Conservation (phyloP, 2,329 filamentous ascomycete species). For the Pseudogymnoascus pannorum region DNA sequence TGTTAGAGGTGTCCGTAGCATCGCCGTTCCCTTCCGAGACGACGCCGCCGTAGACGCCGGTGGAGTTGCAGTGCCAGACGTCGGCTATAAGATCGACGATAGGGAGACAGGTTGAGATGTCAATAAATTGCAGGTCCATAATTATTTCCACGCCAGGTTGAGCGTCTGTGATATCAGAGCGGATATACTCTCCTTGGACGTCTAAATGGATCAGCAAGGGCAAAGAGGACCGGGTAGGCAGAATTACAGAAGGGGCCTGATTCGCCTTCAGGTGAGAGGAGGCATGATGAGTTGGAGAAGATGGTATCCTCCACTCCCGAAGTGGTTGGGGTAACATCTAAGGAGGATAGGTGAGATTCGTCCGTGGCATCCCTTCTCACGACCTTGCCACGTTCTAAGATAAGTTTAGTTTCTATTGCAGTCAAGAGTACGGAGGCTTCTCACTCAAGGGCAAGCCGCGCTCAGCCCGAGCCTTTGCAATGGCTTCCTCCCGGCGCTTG, state of each 20-base stretch:
- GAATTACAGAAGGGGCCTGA: constrained; percentile 31
- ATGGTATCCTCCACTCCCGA: constrained; percentile 9
- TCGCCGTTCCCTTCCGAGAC: constrained; percentile 37
- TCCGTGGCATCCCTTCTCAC: background rate
- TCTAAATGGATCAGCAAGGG: constrained; percentile 19
- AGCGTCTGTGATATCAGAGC: constrained; percentile 31
- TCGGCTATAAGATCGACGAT: constrained; percentile 43
- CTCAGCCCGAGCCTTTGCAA: background rate
- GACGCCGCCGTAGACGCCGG: constrained; percentile 44
- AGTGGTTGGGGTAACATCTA: background rate
- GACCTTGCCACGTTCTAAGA: background rate
- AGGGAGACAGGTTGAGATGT: constrained; percentile 46
- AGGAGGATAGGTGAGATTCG: background rate
- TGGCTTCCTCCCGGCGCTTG: background rate
- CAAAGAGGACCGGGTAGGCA: background rate
- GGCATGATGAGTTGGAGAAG: constrained; percentile 24
- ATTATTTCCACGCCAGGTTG: constrained; percentile 34
- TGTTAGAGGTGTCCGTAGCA: constrained; percentile 30
- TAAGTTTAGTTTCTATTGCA: background rate
- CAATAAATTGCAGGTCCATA: constrained; percentile 46
- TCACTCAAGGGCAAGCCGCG: background rate
- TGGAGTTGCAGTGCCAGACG: constrained; percentile 43
- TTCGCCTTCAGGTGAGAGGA: constrained; percentile 29
- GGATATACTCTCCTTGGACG: constrained; percentile 33
- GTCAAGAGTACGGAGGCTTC: background rate